Evolutionary conservation across 768 basidiomycete species (phyloP), one percentile per base, ranked within the genome.

Genomic region (Inosperma sp.): DNA sequence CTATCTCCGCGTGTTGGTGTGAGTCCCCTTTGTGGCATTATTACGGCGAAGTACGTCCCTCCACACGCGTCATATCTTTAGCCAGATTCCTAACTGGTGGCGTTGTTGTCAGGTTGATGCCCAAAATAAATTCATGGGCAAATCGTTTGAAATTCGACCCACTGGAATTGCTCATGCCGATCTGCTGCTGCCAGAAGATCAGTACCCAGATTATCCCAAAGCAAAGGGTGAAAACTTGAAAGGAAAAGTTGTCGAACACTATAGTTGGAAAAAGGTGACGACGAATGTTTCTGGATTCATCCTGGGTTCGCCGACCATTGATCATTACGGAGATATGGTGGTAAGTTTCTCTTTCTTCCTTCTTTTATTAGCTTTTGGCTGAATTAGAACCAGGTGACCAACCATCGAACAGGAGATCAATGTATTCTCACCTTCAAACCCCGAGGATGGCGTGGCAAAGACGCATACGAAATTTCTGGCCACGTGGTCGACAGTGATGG

Each of bases 391-490:
- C 58, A 85, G 87, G 68, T 90, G 52, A 88, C 83, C 31, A 98
- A 98, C 59, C 93, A 97, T 63, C 81, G 91, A 6, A 97, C 93
- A 0, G 80, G 83, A 7, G 93, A 97, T 58, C 81, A 77, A 41
- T 96, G 93, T 57, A 74, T 88, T 1, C 72, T 98, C 19, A 94
- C 92, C 3, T 98, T 97, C 76, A 98, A 97, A 68, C 94, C 94
- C 3, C 80, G 93, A 50, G 92, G 93, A 3, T 98, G 94, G 94
- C 75, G 92, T 48, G 92, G 89, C 7, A 88, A 81, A 59, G 88
- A 95, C 54, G 92, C 93, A 0, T 93, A 78, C 60, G 95, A 98
- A 67, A 93, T 98, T 63, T 87, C 86, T 2, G 95, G 94, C 1
- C 78, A 80, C 33, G 93, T 97, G 17, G 68, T 78, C 52, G 84